Base-by-base conservation (phyloP, 2,329 filamentous ascomycete species). In the Diaporthe sp. region DNA sequence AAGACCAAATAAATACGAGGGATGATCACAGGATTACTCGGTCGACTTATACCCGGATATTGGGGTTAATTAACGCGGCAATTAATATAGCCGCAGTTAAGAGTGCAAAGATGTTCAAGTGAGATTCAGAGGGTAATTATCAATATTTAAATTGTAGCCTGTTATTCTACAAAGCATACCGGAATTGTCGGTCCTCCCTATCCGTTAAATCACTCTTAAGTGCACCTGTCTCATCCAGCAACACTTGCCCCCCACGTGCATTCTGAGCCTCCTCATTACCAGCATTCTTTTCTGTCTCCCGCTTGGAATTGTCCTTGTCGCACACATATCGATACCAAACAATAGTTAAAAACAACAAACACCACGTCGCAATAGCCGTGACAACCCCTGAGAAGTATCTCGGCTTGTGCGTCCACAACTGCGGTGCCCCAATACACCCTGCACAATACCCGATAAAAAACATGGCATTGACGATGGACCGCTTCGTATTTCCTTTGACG, bases 401-500 rank as follows among this genome's bases (percentile, higher is more conserved):
- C 15, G 87, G 85, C 65, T 80, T 81, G 34, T 84, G 78, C 1
- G 85, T 86, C 87, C 87, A 89, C 1, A 88, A 82, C 79, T 90
- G 87, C n/a, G 88, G 87, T 0, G 81, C 81, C 0, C 82, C 86
- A 71, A 88, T 88, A 78, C 85, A 86, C 1, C 86, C 86, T 6
- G 83, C 85, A 58, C 85, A 87, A 78, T 89, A 89, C 0, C 86
- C 86, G 37, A 89, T 86, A 80, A 89, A 89, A 79, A 88, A 89
- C 79, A 88, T 83, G 7, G 85, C 83, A 70, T 85, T 88, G 39
- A 87, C 85, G 4, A 86, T 81, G 12, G 86, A 82, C 4, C 85
- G 85, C 78, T 89, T 89, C 1, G 87, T 89, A 78, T 89, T 89
- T 0, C 88, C 87, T 71, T 88, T 87, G 37, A 88, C 84, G 73